These are phyloP conservation scores for Pouteria glomerata DNA, from an alignment of 148 eudicot species.

Conservation along the genomic window DNA sequence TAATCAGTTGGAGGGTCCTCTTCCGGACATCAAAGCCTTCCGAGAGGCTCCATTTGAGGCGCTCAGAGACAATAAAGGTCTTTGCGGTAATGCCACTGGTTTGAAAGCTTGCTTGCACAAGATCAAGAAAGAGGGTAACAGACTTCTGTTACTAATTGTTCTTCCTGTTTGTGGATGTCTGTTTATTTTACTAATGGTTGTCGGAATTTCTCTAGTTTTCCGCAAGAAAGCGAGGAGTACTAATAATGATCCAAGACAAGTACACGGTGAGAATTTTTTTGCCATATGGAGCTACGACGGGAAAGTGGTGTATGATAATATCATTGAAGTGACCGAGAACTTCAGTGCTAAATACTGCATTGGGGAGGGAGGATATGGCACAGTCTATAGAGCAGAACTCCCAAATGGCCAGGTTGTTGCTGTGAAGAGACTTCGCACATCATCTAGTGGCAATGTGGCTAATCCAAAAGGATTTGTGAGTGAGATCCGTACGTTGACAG, in stretches of 20 bases:
- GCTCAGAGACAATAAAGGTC: constrained; percentile 11
- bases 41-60: constrained; percentile 17
- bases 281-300: constrained; percentile 21
- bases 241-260: not conserved
- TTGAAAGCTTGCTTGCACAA: not conserved
- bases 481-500: constrained; percentile 17
- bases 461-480: not conserved
- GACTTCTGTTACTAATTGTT: not conserved
- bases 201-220: not conserved
- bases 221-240: not conserved
- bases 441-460: not conserved
- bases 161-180: not conserved
- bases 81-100: constrained; percentile 21
- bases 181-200: not conserved
- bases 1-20: constrained; percentile 24
- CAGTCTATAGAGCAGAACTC: constrained; percentile 11
- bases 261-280: constrained; percentile 1
- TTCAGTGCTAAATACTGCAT: constrained; percentile 10
- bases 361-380: constrained; percentile 21
- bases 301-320: too few species aligned
- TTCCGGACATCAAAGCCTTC: too few species aligned
- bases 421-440: constrained; percentile 17
- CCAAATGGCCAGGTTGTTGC: constrained; percentile 13
- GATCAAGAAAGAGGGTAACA: not conserved
- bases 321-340: too few species aligned